These are phyloP conservation scores for Penicillium egyptiacum DNA, from an alignment of 495 filamentous ascomycete genomes.

Conservation along the genomic window DNA sequence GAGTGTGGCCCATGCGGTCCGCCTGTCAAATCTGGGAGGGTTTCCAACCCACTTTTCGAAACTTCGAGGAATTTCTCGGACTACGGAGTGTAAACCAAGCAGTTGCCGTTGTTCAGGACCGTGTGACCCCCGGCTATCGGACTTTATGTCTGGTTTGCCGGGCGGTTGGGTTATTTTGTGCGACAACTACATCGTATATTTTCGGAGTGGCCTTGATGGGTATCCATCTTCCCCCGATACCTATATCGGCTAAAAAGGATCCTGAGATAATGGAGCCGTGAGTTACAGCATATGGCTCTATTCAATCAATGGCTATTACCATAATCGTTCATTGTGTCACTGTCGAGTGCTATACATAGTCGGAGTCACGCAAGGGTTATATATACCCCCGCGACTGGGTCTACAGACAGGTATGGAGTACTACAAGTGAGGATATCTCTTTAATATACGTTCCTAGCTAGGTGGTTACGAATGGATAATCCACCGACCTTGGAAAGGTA, in stretches of 20 bases:
- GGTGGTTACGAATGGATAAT: not conserved
- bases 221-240: not conserved
- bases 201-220: not conserved
- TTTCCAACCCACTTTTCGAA: not conserved
- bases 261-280: not conserved
- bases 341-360: not conserved
- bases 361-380: not conserved
- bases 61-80: not conserved
- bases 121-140: not conserved
- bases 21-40: not conserved
- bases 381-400: not conserved
- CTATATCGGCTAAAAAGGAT: not conserved
- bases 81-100: not conserved
- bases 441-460: not conserved
- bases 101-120: not conserved
- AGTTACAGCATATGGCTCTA: not conserved
- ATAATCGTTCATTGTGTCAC: not conserved
- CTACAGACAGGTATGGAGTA: not conserved
- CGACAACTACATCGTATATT: not conserved
- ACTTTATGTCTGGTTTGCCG: not conserved
- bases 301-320: not conserved
- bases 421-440: not conserved
- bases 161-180: not conserved
- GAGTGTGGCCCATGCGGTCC: conserved; percentile 12
- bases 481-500: not conserved